These are phyloP conservation scores for Chloranthus sessilifolius DNA, from an alignment of 164 flowering plant genomes.

Conservation along the genomic window DNA sequence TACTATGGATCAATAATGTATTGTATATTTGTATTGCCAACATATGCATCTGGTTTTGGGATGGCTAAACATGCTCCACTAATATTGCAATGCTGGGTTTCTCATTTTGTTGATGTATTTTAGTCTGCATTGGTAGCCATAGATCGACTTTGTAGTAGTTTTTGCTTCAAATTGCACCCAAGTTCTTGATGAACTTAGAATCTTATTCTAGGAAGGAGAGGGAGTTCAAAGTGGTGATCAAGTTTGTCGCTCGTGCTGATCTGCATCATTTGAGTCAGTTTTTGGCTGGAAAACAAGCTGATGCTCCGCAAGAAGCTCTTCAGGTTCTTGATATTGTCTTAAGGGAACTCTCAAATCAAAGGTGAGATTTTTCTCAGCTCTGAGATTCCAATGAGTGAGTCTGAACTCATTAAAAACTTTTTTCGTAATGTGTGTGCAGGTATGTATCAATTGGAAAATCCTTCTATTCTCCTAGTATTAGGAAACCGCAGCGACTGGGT, in stretches of 20 bases:
- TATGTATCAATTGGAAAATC: slow-evolving; percentile 42
- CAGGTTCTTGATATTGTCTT: slow-evolving; percentile 44
- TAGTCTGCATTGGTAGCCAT: no score
- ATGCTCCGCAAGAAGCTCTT: slow-evolving; percentile 42
- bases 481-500: slow-evolving; percentile 40
- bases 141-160: no score
- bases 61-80: no score
- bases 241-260: slow-evolving; percentile 38
- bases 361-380: slow-evolving; percentile 19
- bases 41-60: no score
- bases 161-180: background rate
- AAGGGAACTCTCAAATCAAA: slow-evolving; percentile 33
- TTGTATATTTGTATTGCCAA: no score
- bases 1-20: no score
- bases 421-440: slow-evolving; percentile 18
- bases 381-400: background rate
- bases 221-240: slow-evolving; percentile 38
- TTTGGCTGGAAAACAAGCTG: slow-evolving; percentile 40
- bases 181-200: background rate
- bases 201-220: slow-evolving; percentile 18
- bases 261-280: slow-evolving; percentile 31
- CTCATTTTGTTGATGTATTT: no score
- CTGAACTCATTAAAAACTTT: background rate
- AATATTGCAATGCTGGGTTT: no score
- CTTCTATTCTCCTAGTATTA: slow-evolving; percentile 46